These are phyloP conservation scores for Lepidium africanum DNA, from an alignment of 345 rosid species.

Conservation along the genomic window DNA sequence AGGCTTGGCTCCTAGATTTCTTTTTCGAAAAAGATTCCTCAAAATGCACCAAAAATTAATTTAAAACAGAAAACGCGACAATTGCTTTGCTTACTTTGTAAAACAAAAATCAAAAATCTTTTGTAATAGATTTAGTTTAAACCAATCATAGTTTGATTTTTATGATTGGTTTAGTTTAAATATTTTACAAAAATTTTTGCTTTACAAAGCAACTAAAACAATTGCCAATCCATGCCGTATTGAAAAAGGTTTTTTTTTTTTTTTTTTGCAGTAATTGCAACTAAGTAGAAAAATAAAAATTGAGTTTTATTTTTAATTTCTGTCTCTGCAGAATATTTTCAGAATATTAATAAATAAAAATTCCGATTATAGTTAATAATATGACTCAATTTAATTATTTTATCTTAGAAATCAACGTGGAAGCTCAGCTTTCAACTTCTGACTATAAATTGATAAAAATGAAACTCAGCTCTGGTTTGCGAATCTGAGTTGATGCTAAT, in stretches of 20 bases:
- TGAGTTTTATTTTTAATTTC: neutral
- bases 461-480: neutral
- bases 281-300: neutral
- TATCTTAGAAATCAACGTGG: neutral
- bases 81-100: too few species aligned
- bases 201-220: too few species aligned
- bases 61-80: too few species aligned
- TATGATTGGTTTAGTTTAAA: too few species aligned
- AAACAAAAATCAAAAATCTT: too few species aligned
- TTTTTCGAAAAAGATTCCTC: slow-evolving; percentile 3
- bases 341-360: neutral
- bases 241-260: too few species aligned
- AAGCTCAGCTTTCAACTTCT: neutral
- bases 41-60: too few species aligned
- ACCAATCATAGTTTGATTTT: too few species aligned
- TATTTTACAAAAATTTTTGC: too few species aligned
- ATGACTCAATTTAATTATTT: neutral
- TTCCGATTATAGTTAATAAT: neutral
- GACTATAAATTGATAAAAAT: neutral
- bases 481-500: slow-evolving; percentile 13
- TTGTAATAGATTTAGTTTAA: too few species aligned
- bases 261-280: neutral
- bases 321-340: neutral
- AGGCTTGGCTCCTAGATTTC: slow-evolving; percentile 1
- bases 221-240: too few species aligned